Evolutionary conservation across 1,284 basidiomycete species (phyloP), one percentile per base, ranked within the genome.

Genomic region (Ceratobasidium sp.): DNA sequence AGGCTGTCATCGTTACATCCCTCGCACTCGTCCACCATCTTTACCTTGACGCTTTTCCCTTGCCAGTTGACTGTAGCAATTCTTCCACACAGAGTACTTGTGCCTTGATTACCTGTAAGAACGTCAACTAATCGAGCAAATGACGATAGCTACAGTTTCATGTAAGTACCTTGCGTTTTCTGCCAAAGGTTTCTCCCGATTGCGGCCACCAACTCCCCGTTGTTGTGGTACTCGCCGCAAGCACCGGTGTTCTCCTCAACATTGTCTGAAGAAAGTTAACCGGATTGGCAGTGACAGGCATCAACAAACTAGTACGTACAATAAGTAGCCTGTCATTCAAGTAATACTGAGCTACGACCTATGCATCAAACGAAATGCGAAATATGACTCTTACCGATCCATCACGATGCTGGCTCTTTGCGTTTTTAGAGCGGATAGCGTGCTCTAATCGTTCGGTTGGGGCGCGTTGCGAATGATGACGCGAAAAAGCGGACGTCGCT

Each of bases 181-280:
- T 64, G 20, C 61, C 61, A 64, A 2, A 64, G n/a, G 26, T 13
- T 26, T n/a, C 45, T 64, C 3, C 61, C 61, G n/a, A 64, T 64
- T 2, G 61, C 61, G 10, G 26, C 45, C 3, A 47, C 61, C 2
- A n/a, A n/a, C 20, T 64, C 61, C 15, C 39, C 45, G n/a, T 64
- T 64, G 39, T 64, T 42, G 61, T 64, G 37, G 15, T 64, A 45
- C 23, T 47, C 37, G 5, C 61, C 61, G 35, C 61, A 64, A 42
- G 61, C 61, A 15, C 61, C 61, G 31, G 61, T 64, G n/a, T 47
- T 47, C 26, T 64, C 61, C n/a, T 64, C 61, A n/a, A 64, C 39
- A 28, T 64, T 64, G 26, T 64, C 61, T 64, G 39, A 26, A 5
- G 17, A 11, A 31, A n/a, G n/a, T n/a, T 3, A 35, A 49, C 3